A percentile compares a stretch with the other conserved stretches of the same genome.
Conservation (phyloP, 2,329 filamentous ascomycete genomes). For the Pseudopithomyces maydicus region DNA sequence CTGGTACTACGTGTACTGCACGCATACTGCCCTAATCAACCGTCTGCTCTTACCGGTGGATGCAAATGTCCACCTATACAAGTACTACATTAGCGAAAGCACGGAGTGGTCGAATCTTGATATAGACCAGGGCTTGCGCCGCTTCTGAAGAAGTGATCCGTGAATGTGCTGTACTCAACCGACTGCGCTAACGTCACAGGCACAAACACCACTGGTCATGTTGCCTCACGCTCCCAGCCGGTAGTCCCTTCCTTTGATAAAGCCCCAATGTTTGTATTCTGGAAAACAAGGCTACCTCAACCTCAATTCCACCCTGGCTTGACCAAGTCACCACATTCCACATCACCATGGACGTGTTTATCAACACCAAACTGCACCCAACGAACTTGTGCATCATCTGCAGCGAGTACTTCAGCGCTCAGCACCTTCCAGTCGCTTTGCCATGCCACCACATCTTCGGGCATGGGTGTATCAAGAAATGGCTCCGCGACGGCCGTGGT, state of each 20-base stretch:
- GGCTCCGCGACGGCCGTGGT: conserved; percentile 29
- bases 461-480: conserved; percentile 33
- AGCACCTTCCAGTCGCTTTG: conserved; percentile 34
- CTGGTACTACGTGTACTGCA: too few species aligned
- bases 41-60: background rate
- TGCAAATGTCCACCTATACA: background rate
- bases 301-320: background rate
- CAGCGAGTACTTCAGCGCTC: conserved; percentile 28
- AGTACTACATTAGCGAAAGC: background rate
- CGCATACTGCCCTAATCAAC: background rate
- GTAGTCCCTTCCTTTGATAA: background rate
- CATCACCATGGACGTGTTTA: conserved; percentile 29
- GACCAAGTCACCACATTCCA: background rate
- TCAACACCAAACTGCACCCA: conserved; percentile 29
- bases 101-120: background rate
- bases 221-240: background rate
- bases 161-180: conserved; percentile 6
- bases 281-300: background rate
- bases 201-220: conserved; percentile 3
- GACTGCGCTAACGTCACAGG: background rate
- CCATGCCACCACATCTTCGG: conserved; percentile 41
- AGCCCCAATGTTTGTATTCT: background rate
- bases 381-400: conserved; percentile 35
- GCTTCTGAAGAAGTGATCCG: background rate
- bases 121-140: background rate